phyloP scores from a whole-genome alignment of 805 yeast genomes.

The Hanseniaspora pseudoguilliermondii region DNA sequence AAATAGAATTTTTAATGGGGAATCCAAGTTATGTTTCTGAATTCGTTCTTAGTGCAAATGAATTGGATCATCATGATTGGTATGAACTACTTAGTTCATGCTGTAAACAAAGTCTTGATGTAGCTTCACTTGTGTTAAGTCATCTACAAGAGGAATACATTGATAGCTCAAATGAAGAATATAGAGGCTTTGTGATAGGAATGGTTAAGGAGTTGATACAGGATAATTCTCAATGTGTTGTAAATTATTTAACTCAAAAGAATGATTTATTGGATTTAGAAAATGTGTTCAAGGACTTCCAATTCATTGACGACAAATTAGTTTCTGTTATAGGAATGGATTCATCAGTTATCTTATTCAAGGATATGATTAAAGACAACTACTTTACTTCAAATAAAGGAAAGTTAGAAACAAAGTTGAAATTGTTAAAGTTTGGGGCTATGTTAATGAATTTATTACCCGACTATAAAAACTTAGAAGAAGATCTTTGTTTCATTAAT shows the following conservation, averaged over 20 bases:
- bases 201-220: not conserved
- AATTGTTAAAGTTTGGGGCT: not conserved
- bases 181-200: not conserved
- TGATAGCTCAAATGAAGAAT: not conserved
- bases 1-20: not conserved
- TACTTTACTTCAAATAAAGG: not conserved
- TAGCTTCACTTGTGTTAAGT: not conserved
- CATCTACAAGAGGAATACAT: not conserved
- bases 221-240: not conserved
- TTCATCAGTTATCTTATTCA: not conserved
- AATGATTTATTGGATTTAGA: not conserved
- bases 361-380: not conserved
- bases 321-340: not conserved
- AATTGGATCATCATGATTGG: not conserved
- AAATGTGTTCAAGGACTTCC: not conserved
- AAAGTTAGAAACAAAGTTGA: not conserved
- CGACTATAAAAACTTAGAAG: not conserved
- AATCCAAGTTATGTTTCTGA: not conserved
- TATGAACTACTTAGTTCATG: not conserved
- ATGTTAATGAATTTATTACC: not conserved
- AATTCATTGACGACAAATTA: not conserved
- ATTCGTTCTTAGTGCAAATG: not conserved
- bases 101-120: not conserved
- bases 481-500: not conserved
- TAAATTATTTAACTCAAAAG: not conserved